These are phyloP conservation scores for Vanilla planifolia DNA, from an alignment of 106 monocot species.

Conservation along the genomic window DNA sequence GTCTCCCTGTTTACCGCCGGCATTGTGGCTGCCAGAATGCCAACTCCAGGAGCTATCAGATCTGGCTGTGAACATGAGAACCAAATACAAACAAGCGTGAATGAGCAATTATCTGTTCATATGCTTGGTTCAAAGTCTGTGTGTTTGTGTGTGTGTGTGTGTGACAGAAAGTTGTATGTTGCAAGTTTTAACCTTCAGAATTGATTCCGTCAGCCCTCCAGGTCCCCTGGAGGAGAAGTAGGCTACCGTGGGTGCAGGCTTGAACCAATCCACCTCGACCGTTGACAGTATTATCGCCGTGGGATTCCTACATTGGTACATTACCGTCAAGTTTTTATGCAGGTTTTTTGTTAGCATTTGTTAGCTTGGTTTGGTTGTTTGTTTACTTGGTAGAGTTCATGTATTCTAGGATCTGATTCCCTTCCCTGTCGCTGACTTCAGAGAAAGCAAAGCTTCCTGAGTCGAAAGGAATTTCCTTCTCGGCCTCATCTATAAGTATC, in stretches of 20 bases:
- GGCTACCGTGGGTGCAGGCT: conserved; percentile 78
- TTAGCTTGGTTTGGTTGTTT: not conserved
- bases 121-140: not conserved
- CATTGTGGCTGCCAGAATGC: conserved; percentile 71
- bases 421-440: conserved; percentile 46
- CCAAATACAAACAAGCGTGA: not conserved
- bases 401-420: conserved; percentile 65
- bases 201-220: conserved; percentile 76
- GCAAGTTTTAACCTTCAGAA: conserved; percentile 61
- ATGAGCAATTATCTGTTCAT: not conserved
- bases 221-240: conserved; percentile 88
- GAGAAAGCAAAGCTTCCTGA: conserved; percentile 84
- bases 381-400: conserved; percentile 83
- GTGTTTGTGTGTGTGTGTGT: too few relatives aligned
- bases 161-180: not conserved
- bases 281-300: conserved; percentile 63
- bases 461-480: conserved; percentile 65
- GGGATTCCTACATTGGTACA: conserved; percentile 34
- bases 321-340: not conserved
- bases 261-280: conserved; percentile 26
- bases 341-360: not conserved
- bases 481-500: conserved; percentile 65
- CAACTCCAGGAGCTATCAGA: conserved; percentile 83
- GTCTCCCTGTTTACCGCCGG: conserved; percentile 31
- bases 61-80: conserved; percentile 53